Conservation (phyloP, 208 protist genomes). For the Crithidia acanthocephali region DNA sequence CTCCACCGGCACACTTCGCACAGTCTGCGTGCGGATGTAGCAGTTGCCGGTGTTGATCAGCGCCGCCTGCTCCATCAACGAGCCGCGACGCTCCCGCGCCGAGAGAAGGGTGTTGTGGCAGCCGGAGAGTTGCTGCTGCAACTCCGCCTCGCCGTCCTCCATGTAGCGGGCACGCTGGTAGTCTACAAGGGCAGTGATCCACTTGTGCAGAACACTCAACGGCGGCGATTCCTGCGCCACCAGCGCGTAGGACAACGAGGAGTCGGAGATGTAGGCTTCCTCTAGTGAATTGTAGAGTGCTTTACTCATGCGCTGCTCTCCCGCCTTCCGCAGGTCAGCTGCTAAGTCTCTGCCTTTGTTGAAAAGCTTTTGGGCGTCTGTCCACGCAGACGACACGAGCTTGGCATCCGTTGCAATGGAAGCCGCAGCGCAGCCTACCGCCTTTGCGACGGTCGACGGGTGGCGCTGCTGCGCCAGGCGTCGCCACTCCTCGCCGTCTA, state of each 20-base stretch:
- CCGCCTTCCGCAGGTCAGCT: slow-evolving; percentile 6
- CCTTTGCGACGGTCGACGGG: slow-evolving; percentile 15
- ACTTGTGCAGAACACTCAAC: slow-evolving; percentile 48
- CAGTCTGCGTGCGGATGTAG: slow-evolving; percentile 27
- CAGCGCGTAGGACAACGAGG: slow-evolving; percentile 20
- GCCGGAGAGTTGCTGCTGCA: slow-evolving; percentile 44
- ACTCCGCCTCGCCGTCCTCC: slow-evolving; percentile 32
- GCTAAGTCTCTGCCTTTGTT: slow-evolving; percentile 19
- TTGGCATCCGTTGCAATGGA: slow-evolving; percentile 19
- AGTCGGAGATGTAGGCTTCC: slow-evolving; percentile 15
- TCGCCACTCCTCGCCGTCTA: slow-evolving; percentile 22
- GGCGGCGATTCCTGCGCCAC: slow-evolving; percentile 27
- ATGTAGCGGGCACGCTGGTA: slow-evolving; percentile 46
- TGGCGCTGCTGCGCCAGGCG: slow-evolving; percentile 17
- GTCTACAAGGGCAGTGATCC: slow-evolving; percentile 61
- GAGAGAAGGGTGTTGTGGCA: slow-evolving; percentile 34
- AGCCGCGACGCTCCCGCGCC: slow-evolving; percentile 31
- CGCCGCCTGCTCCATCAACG: slow-evolving; percentile 35
- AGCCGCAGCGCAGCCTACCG: slow-evolving; percentile 28
- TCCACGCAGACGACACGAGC: slow-evolving; percentile 24
- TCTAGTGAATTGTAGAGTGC: slow-evolving; percentile 21
- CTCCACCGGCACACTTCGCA: slow-evolving; percentile 30
- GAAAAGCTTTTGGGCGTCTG: slow-evolving; percentile 24
- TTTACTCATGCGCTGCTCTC: slow-evolving; percentile 21
- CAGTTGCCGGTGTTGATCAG: slow-evolving; percentile 35